A percentile compares a stretch with the other conserved stretches of the same genome.
Evolutionary conservation across 2,329 filamentous ascomycete genomes (phyloP).

Genomic region (Xylaria sp.): DNA sequence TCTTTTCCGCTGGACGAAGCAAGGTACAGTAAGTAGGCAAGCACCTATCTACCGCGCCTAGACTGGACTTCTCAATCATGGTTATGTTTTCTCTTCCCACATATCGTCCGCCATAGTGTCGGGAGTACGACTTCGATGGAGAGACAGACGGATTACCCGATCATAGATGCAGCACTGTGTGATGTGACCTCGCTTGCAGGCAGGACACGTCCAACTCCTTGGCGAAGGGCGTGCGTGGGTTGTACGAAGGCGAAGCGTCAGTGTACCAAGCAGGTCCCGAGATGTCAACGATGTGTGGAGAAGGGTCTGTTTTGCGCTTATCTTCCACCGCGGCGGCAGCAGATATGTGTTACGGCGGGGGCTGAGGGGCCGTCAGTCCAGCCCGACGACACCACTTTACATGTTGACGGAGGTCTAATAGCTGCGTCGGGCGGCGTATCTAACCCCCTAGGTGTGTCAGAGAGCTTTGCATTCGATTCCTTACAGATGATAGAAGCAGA

Average conservation of each 20-base stretch:
- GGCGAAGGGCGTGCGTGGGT: conserved; percentile 43
- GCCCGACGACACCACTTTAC: neutral
- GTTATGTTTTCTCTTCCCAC: neutral
- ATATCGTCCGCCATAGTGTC: neutral
- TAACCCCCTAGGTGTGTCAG: neutral
- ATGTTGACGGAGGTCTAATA: neutral
- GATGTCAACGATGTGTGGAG: conserved; percentile 42
- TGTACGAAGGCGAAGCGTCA: conserved; percentile 47
- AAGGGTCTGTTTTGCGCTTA: conserved; percentile 34
- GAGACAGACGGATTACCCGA: neutral
- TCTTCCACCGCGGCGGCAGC: conserved; percentile 30
- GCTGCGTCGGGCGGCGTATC: neutral
- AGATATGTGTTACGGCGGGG: neutral
- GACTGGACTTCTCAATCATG: neutral
- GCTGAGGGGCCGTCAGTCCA: neutral
- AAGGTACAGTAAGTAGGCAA: too few relatives aligned
- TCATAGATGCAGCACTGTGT: conserved; percentile 15
- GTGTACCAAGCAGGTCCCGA: conserved; percentile 44
- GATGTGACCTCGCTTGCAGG: neutral
- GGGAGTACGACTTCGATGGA: neutral
- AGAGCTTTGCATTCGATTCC: conserved; percentile 1
- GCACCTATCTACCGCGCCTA: neutral
- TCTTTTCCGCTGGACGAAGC: conserved; percentile 4
- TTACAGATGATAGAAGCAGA: conserved; percentile 6
- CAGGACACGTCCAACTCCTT: conserved; percentile 4